A percentile compares a stretch with the other conserved stretches of the same genome.
Conservation (phyloP, 2,329 filamentous ascomycete species). For the Nigrospora oryzae region DNA sequence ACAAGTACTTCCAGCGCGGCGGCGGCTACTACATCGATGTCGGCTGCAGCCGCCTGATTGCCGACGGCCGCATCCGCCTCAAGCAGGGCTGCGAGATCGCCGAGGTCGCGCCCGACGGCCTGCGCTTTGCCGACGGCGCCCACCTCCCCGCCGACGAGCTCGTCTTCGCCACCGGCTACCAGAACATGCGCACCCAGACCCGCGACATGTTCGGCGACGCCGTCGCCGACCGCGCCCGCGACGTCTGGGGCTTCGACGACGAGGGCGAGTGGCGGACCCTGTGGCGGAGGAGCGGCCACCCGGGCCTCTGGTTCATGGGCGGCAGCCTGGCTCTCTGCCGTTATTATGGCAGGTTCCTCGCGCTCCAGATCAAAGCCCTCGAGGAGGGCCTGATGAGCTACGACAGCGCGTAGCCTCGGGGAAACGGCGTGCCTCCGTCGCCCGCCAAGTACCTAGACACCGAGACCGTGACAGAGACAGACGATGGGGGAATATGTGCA, state of each 20-base stretch:
- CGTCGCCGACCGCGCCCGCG: conserved; percentile 46
- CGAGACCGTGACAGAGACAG: too few species aligned
- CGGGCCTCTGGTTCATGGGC: conserved; percentile 43
- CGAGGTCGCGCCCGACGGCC: conserved; percentile 30
- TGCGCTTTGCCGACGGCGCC: conserved; percentile 37
- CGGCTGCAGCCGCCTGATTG: conserved; percentile 42
- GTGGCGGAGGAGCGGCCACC: conserved; percentile 37
- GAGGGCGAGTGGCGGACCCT: conserved; percentile 43
- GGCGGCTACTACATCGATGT: conserved; percentile 55
- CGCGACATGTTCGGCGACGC: conserved; percentile 53
- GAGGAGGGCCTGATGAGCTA: conserved; percentile 24
- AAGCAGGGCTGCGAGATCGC: conserved; percentile 40
- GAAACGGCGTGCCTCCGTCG: too few species aligned
- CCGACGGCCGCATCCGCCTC: conserved; percentile 47
- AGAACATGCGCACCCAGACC: conserved; percentile 59
- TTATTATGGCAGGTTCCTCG: conserved; percentile 35
- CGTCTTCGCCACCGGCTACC: conserved; percentile 47
- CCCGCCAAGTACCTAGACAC: too few species aligned
- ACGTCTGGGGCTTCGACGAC: conserved; percentile 55
- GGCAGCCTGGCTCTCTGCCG: conserved; percentile 40
- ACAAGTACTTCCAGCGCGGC: conserved; percentile 53
- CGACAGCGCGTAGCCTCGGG: neutral
- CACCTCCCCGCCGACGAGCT: conserved; percentile 46
- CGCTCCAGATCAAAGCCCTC: conserved; percentile 38
- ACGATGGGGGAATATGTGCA: too few species aligned